Evolutionary conservation across 2,329 filamentous ascomycete species (phyloP), one percentile per base, ranked within the genome.

Genomic region (Cordyceps tenuipes): DNA sequence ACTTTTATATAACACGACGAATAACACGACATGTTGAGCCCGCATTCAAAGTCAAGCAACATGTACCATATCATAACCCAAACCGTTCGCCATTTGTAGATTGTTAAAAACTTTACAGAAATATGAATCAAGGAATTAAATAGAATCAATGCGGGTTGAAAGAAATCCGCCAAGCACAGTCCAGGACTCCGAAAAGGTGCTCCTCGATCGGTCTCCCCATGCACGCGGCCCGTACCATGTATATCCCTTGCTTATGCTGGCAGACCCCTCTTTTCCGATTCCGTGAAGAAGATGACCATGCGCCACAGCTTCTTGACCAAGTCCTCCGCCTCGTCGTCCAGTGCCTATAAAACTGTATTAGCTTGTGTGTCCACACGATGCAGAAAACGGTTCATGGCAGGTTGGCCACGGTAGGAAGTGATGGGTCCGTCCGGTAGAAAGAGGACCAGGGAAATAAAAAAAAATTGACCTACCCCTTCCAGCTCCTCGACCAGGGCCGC

Each of bases 231-330:
- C n/a, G 46, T 41, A 56, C 47, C 53, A 29, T 5, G n/a, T n/a
- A n/a, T n/a, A n/a, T n/a, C n/a, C n/a, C 39, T 23, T 41, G 47
- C 51, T 41, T 50, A 90, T 54, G 85, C 83, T 21, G 88, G 88
- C 62, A 97, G 78, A 2, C 92, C 92, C 64, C 91, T 81, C 77
- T 94, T 96, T 81, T 96, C 93, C 69, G 88, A 90, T 74, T 97
- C 93, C 6, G 90, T 94, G 69, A 93, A 97, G 84, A 97, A 97
- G 68, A 97, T 96, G 61, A 97, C 86, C 91, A 97, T 96, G 55
- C 93, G 85, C 94, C 94, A 99, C 41, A 99, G 82, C 77, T 97
- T 97, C 83, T 91, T 95, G 54, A 97, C 92, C 65, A 99, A 77
- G 29, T 90, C 87, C 73, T 97, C 92, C 12, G 92, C 91, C 70